A percentile compares a stretch with the other conserved stretches of the same genome.
These are phyloP conservation scores for Phaeomoniella chlamydospora DNA, from an alignment of 2,329 filamentous ascomycete species.

Conservation along the genomic window DNA sequence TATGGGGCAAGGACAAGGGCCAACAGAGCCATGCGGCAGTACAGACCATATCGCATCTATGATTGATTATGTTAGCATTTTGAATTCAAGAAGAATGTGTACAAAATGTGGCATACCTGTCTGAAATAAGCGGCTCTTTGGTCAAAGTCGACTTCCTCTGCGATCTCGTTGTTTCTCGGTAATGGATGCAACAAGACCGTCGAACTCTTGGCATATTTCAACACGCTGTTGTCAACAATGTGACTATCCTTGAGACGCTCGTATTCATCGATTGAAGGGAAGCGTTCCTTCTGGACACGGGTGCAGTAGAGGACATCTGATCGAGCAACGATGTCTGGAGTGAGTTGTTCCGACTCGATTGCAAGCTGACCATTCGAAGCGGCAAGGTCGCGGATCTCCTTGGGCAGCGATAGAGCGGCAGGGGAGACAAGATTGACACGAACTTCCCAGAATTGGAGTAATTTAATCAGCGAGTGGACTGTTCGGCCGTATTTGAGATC, in stretches of 20 bases:
- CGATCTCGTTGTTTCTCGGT: constrained; percentile 83
- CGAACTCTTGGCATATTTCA: constrained; percentile 80
- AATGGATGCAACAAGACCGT: constrained; percentile 95
- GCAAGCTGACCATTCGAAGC: constrained; percentile 61
- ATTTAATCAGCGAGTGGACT: constrained; percentile 86
- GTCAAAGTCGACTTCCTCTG: constrained; percentile 94
- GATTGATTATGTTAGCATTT: constrained; percentile 29
- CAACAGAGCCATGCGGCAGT: constrained; percentile 93
- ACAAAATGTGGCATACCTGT: constrained; percentile 57
- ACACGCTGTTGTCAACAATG: constrained; percentile 75
- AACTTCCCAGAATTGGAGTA: constrained; percentile 92
- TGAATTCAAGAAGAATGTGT: constrained; percentile 1
- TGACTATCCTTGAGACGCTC: constrained; percentile 80
- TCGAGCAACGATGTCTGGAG: constrained; percentile 68
- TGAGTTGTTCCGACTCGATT: constrained; percentile 62
- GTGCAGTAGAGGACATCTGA: constrained; percentile 96
- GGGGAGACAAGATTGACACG: constrained; percentile 85
- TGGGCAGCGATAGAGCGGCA: constrained; percentile 60
- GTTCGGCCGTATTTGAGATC: constrained; percentile 88
- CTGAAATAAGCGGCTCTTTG: constrained; percentile 94
- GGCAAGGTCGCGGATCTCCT: constrained; percentile 58
- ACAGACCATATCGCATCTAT: constrained; percentile 94
- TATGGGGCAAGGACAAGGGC: constrained; percentile 68
- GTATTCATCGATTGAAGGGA: constrained; percentile 66
- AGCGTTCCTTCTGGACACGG: constrained; percentile 90